Percentiles rank a stretch among this genome's conserved stretches.
Conservation (phyloP, 2,329 filamentous ascomycete genomes). For the Scedosporium dehoogii region DNA sequence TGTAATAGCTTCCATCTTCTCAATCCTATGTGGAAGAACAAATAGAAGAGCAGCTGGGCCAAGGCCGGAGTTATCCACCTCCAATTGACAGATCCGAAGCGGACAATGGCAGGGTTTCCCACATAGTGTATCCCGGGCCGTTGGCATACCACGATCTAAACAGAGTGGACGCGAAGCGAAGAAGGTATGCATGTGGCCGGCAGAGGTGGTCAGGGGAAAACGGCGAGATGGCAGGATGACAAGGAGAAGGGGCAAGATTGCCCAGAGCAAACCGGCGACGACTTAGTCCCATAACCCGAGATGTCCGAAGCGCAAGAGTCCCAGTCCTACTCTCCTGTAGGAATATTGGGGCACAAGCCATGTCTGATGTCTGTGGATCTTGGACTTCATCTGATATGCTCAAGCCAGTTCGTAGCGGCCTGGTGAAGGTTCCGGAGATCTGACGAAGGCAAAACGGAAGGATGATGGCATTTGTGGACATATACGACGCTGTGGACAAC, state of each 20-base stretch:
- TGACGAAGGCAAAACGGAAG: not conserved
- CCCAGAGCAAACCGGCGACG: too few species aligned
- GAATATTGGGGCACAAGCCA: too few species aligned
- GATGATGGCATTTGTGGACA: not conserved
- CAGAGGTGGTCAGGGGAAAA: not conserved
- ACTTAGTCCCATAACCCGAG: not conserved
- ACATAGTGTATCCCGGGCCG: not conserved
- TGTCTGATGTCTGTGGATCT: not conserved
- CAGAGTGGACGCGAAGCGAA: not conserved
- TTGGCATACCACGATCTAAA: not conserved
- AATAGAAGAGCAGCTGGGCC: too few species aligned
- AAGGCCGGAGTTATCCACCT: not conserved
- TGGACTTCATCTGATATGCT: not conserved
- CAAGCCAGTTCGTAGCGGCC: not conserved
- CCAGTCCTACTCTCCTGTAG: not conserved
- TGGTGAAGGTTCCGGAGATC: not conserved
- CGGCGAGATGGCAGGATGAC: not conserved
- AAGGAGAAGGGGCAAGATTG: not conserved
- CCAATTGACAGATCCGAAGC: not conserved
- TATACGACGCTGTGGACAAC: not conserved
- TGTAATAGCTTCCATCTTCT: too few species aligned
- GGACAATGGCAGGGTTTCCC: not conserved
- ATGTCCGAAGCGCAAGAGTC: not conserved
- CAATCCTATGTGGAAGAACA: too few species aligned
- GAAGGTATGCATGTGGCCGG: not conserved